Evolutionary conservation across 495 filamentous ascomycete genomes (phyloP).

Genomic region (Daldinia childiae): DNA sequence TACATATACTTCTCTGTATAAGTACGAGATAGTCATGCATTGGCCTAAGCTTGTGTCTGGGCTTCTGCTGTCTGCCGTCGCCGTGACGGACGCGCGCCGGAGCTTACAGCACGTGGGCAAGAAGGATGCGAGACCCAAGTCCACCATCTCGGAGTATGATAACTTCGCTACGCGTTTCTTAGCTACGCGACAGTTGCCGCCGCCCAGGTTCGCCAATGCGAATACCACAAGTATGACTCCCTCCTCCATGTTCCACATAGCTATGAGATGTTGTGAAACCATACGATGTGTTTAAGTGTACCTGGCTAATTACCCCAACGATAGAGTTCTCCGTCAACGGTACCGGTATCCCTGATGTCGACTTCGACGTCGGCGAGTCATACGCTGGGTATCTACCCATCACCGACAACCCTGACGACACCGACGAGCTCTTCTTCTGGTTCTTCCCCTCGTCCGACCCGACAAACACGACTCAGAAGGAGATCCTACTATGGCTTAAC

Average conservation of each 20-base stretch:
- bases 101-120: conserved; percentile 52
- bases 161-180: conserved; percentile 33
- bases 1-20: neutral
- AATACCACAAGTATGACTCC: conserved; percentile 48
- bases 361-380: conserved; percentile 82
- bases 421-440: conserved; percentile 76
- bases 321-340: conserved; percentile 74
- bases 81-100: conserved; percentile 43
- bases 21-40: conserved; percentile 42
- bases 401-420: conserved; percentile 58
- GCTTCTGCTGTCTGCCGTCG: conserved; percentile 42
- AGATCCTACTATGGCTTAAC: conserved; percentile 72
- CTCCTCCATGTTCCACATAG: neutral
- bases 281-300: neutral
- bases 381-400: conserved; percentile 84
- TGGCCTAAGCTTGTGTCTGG: conserved; percentile 38
- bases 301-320: neutral
- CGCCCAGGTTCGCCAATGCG: conserved; percentile 47
- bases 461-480: conserved; percentile 60
- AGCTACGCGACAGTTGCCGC: conserved; percentile 41
- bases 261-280: neutral
- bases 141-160: neutral
- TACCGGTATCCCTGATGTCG: conserved; percentile 72
- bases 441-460: conserved; percentile 71
- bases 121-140: conserved; percentile 32